A percentile compares a stretch with the other conserved stretches of the same genome.
phyloP scores from a whole-genome alignment of 768 basidiomycete genomes.

The Porphyrellus cyaneotinctus region DNA sequence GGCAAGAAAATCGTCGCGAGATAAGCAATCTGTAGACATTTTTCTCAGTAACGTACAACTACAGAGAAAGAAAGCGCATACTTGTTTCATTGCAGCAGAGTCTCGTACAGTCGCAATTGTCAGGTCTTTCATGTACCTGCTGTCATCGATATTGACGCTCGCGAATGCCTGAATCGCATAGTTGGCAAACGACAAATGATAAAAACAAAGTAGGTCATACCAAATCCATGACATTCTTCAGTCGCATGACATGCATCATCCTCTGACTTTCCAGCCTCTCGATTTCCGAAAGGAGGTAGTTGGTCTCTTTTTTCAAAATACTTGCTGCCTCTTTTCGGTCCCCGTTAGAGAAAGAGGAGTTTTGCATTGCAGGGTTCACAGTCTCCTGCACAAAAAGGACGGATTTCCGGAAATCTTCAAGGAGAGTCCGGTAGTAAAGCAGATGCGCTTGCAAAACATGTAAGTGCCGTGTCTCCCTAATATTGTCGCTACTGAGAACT shows the following conservation, averaged over 20 bases:
- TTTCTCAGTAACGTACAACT: not conserved
- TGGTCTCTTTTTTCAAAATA: slow-evolving; percentile 45
- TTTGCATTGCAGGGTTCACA: slow-evolving; percentile 45
- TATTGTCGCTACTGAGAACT: slow-evolving; percentile 39
- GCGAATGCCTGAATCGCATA: slow-evolving; percentile 46
- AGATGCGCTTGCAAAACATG: slow-evolving; percentile 57
- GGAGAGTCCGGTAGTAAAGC: slow-evolving; percentile 49
- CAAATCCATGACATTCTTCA: slow-evolving; percentile 34
- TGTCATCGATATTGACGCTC: slow-evolving; percentile 55
- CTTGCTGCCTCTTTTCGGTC: slow-evolving; percentile 21
- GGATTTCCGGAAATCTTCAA: slow-evolving; percentile 50
- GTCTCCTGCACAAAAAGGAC: slow-evolving; percentile 48
- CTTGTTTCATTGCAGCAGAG: slow-evolving; percentile 39
- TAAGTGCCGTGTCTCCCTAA: slow-evolving; percentile 47
- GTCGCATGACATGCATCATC: slow-evolving; percentile 25
- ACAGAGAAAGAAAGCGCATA: slow-evolving; percentile 28
- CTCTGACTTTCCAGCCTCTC: slow-evolving; percentile 40
- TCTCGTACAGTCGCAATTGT: slow-evolving; percentile 43
- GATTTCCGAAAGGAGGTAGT: slow-evolving; percentile 47
- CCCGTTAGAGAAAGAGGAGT: slow-evolving; percentile 10
- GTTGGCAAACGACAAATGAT: not conserved
- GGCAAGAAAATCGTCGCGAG: slow-evolving; percentile 62
- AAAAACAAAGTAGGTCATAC: slow-evolving; percentile 12
- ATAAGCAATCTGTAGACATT: slow-evolving; percentile 35
- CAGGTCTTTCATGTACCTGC: slow-evolving; percentile 46